Evolutionary conservation across 2,329 filamentous ascomycete genomes (phyloP).

Genomic region (Cladosporium austrohemisphaericum): DNA sequence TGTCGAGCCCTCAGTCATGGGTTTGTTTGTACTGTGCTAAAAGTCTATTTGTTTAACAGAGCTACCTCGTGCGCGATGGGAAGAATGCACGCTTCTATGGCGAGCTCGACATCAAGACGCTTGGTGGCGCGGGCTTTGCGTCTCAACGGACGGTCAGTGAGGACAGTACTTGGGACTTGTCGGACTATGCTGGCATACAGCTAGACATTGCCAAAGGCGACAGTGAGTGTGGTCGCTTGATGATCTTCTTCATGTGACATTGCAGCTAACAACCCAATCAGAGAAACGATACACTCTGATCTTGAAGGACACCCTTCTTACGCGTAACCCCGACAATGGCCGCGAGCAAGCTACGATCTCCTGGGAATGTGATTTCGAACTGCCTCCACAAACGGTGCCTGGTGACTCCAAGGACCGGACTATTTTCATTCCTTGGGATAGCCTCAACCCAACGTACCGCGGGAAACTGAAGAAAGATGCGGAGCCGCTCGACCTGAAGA

Average conservation of each 20-base stretch:
- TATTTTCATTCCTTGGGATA: conserved; percentile 60
- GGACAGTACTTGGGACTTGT: conserved; percentile 60
- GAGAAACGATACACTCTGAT: conserved; percentile 68
- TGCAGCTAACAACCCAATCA: conserved; percentile 19
- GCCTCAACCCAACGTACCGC: conserved; percentile 69
- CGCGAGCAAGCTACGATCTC: conserved; percentile 68
- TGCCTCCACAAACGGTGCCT: conserved; percentile 29
- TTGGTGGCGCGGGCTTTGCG: conserved; percentile 79
- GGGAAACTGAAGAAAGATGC: conserved; percentile 63
- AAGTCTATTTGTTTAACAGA: conserved; percentile 37
- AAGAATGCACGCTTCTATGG: conserved; percentile 59
- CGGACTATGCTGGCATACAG: conserved; percentile 58
- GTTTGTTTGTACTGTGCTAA: no score
- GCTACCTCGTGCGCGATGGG: conserved; percentile 41
- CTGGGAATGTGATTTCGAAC: conserved; percentile 68
- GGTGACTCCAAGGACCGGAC: conserved; percentile 26
- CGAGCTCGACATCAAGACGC: conserved; percentile 65
- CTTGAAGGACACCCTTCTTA: conserved; percentile 66
- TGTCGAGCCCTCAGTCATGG: no score
- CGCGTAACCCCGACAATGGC: conserved; percentile 56
- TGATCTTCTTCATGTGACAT: no score
- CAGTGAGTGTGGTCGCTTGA: no score
- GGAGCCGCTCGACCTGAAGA: conserved; percentile 54
- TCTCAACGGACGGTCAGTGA: conserved; percentile 66
- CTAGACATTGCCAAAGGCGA: conserved; percentile 54